Conservation (phyloP, 2,329 filamentous ascomycete genomes). For the Dichotomopilus funicola region DNA sequence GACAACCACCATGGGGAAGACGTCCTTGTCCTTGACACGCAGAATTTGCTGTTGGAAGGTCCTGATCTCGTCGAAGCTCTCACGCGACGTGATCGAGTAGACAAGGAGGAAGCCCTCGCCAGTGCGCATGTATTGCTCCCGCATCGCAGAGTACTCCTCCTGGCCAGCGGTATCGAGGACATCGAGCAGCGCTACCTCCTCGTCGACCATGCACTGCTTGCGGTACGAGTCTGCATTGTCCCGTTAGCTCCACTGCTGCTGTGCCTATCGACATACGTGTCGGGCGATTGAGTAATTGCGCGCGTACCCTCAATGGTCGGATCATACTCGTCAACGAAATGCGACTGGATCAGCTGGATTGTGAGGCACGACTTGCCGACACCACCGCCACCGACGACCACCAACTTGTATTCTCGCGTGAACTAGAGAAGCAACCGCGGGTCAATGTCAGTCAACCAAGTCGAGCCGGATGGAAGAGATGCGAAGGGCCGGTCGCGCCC, state of each 20-base stretch:
- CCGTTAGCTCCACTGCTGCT: background rate
- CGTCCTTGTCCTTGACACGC: conserved; percentile 98
- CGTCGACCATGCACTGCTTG: conserved; percentile 99
- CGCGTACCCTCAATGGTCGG: conserved; percentile 89
- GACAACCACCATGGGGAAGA: conserved; percentile 98
- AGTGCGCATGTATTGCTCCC: conserved; percentile 99
- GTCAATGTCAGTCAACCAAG: conserved; percentile 12
- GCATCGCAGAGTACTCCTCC: conserved; percentile 98
- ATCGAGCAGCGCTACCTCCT: conserved; percentile 94
- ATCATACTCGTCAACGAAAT: conserved; percentile 99
- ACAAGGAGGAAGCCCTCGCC: conserved; percentile 96
- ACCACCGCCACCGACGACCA: conserved; percentile 95
- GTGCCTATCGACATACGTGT: too few species aligned
- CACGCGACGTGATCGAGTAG: conserved; percentile 95
- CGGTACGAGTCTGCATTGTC: conserved; percentile 79
- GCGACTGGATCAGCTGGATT: conserved; percentile 90
- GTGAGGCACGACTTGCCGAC: conserved; percentile 99
- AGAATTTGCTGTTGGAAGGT: conserved; percentile 99
- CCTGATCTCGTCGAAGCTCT: conserved; percentile 97
- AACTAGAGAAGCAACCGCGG: conserved; percentile 46
- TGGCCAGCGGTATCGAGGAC: conserved; percentile 97
- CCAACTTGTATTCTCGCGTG: conserved; percentile 87
- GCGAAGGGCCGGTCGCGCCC: background rate
- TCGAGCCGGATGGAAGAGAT: background rate
- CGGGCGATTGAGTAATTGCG: conserved; percentile 21